phyloP scores from a whole-genome alignment of 345 rosid genomes.

The Iberis pinnata region DNA sequence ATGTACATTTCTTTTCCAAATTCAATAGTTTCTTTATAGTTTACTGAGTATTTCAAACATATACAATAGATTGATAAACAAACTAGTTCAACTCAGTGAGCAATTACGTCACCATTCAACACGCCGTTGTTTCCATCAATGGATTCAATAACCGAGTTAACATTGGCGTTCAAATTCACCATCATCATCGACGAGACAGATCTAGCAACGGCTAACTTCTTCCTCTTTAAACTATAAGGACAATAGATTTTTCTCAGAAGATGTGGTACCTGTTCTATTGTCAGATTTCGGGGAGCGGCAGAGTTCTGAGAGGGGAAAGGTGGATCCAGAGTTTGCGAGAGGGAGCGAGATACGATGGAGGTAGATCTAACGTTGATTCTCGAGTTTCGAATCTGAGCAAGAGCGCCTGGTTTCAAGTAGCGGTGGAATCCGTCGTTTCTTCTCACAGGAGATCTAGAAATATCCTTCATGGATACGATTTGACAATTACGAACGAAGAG shows the following conservation, averaged over 20 bases:
- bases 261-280: slow-evolving; percentile 38
- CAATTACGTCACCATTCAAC: slow-evolving; percentile 45
- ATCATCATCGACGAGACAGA: slow-evolving; percentile 33
- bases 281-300: slow-evolving; percentile 17
- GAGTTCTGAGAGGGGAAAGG: slow-evolving; percentile 5
- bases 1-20: no score
- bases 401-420: slow-evolving; percentile 60
- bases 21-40: no score
- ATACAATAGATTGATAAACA: background rate
- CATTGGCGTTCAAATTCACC: slow-evolving; percentile 25
- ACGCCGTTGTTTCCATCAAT: slow-evolving; percentile 16
- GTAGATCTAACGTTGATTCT: slow-evolving; percentile 44
- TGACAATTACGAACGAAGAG: background rate
- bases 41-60: no score
- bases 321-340: slow-evolving; percentile 7
- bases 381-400: slow-evolving; percentile 53
- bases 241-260: slow-evolving; percentile 39
- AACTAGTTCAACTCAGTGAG: slow-evolving; percentile 37
- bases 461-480: slow-evolving; percentile 28
- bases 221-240: slow-evolving; percentile 37
- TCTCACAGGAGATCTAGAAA: slow-evolving; percentile 31
- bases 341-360: slow-evolving; percentile 8
- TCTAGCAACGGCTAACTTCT: slow-evolving; percentile 47
- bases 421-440: slow-evolving; percentile 38
- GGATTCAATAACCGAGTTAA: slow-evolving; percentile 22